Evolutionary conservation across 805 yeast genomes (phyloP), one percentile per base, ranked within the genome.

Genomic region (Sugiyamaella floridensis): DNA sequence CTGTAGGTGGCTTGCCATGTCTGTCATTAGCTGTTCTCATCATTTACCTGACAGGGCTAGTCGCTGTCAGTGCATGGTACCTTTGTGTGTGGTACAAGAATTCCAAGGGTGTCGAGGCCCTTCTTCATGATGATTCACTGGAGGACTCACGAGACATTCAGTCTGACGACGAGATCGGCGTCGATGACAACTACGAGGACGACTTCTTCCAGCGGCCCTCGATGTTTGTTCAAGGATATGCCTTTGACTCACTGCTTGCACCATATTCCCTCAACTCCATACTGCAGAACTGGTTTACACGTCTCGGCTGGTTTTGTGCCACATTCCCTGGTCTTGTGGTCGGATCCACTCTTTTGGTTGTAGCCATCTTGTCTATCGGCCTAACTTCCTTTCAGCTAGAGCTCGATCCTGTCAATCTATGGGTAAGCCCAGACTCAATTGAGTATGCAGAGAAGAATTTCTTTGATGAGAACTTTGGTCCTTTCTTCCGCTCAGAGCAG

Each of bases 401-500:
- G 64, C 81, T 81, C 2, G 75, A 86, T 58, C 98, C 99, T 0
- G 79, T 86, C 2, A 81, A 83, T 56, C 71, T 92, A 29, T 92
- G 99, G 99, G 98, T 93, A 0, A 84, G 93, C 58, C 82, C 90
- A 2, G 63, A 71, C 18, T 85, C 93, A 9, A 81, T 79, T 2
- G 89, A 89, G 11, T 83, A 75, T 50, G 70, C 77, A 43, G 84
- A 92, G 61, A 82, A 83, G 61, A 71, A 74, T 51, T 82, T 58
- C 59, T 92, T 81, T 64, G 97, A 93, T 65, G 76, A 77, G 18
- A 79, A 81, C 55, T 92, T 92, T 68, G 97, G 97, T 0, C 96
- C 95, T 40, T 92, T 93, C 72, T 93, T 85, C 70, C 76, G 97
- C 60, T 80, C 88, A 4, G 92, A 89, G 62, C 98, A 92, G 68